Evolutionary conservation across 805 yeast genomes (phyloP).

Genomic region (Metschnikowia bowlesiae): DNA sequence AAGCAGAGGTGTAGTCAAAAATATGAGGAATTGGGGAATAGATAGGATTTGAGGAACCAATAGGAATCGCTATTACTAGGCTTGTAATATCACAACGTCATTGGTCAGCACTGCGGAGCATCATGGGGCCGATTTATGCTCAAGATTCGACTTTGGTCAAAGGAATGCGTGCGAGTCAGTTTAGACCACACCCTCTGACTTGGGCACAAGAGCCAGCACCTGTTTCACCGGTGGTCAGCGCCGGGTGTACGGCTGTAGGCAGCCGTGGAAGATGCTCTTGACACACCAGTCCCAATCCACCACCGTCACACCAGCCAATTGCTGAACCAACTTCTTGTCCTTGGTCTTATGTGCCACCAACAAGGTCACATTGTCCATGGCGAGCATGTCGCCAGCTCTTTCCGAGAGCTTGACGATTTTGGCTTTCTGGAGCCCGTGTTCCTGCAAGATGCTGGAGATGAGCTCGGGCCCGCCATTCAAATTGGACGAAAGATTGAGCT

Average conservation of each 20-base stretch:
- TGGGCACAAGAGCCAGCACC: too few relatives aligned
- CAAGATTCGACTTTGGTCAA: too few relatives aligned
- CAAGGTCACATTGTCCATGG: conserved; percentile 16
- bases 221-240: too few relatives aligned
- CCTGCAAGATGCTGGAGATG: conserved; percentile 50
- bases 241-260: conserved; percentile 2
- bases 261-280: conserved; percentile 43
- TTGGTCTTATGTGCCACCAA: conserved; percentile 32
- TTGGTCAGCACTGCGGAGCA: too few relatives aligned
- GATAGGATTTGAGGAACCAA: too few relatives aligned
- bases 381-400: conserved; percentile 15
- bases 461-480: conserved; percentile 59
- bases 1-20: too few relatives aligned
- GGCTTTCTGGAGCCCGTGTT: conserved; percentile 50
- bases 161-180: too few relatives aligned
- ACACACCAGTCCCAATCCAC: conserved; percentile 68
- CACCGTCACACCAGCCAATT: conserved; percentile 24
- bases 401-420: conserved; percentile 20
- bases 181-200: too few relatives aligned
- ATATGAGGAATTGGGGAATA: too few relatives aligned
- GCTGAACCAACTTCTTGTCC: conserved; percentile 22
- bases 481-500: conserved; percentile 51
- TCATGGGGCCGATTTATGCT: too few relatives aligned
- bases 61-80: too few relatives aligned
- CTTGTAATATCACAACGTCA: too few relatives aligned